Evolutionary conservation across 139 green algal genomes (phyloP), one percentile per base, ranked within the genome.

Genomic region (Microglena sp.): DNA sequence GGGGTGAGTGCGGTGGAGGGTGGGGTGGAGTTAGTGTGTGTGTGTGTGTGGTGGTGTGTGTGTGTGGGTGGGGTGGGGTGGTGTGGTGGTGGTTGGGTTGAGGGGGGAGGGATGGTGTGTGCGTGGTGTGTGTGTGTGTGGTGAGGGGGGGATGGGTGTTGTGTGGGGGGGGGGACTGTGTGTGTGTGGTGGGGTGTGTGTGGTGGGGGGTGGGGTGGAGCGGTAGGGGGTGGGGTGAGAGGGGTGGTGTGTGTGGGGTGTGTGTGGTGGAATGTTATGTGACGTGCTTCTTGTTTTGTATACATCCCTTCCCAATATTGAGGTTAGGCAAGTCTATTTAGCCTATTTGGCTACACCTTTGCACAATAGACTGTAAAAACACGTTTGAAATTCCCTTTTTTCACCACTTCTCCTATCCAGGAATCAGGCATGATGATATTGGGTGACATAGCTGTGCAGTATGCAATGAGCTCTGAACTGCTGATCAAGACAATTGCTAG

Each of bases 361-460:
- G 15, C 11, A n/a, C n/a, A n/a, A n/a, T n/a, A n/a, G n/a, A n/a
- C n/a, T n/a, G n/a, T n/a, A n/a, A n/a, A n/a, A n/a, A n/a, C n/a
- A n/a, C n/a, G n/a, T n/a, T n/a, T n/a, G n/a, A n/a, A n/a, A n/a
- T n/a, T n/a, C 50, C 50, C 50, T n/a, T 11, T n/a, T 11, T n/a
- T 11, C 22, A 27, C 11, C 50, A n/a, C 50, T n/a, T 26, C 21
- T 21, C 6, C 21, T 59, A n/a, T 59, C 62, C 81, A 88, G 77
- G 84, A 87, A 45, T 46, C 66, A 18, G 87, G 84, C 22, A 74
- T 84, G 43, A 31, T 93, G 32, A 66, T 59, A 1, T 29, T 94
- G 5, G 82, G 74, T 30, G 91, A 96, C 50, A 56, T 97, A 54
- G 92, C 92, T 0, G 73, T 81, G 24, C 78, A 80, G 24, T 95